A percentile compares a stretch with the other conserved stretches of the same genome.
Conservation (phyloP, 768 basidiomycete species). For the Nevesoporus exiguus region DNA sequence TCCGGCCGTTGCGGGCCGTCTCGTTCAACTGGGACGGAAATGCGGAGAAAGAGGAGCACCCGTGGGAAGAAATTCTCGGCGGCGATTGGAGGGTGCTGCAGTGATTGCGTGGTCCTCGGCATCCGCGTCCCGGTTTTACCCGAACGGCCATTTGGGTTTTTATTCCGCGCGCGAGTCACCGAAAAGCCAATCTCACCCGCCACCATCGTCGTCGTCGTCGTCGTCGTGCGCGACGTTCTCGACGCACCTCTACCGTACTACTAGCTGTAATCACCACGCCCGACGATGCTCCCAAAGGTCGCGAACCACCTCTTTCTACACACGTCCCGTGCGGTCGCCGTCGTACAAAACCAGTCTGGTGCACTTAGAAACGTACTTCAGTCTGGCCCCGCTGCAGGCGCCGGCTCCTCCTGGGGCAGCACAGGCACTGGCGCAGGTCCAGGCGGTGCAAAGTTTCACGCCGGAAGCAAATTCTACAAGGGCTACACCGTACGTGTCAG, state of each 20-base stretch:
- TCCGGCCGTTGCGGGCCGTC: conserved; percentile 21
- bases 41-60: conserved; percentile 12
- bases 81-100: conserved; percentile 31
- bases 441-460: conserved; percentile 68
- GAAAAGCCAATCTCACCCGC: no score
- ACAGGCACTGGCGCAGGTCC: conserved; percentile 54
- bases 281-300: conserved; percentile 83
- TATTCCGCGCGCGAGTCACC: conserved; percentile 4
- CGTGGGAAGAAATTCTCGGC: conserved; percentile 29
- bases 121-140: conserved; percentile 16
- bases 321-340: conserved; percentile 71
- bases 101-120: conserved; percentile 20
- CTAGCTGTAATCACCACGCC: conserved; percentile 4
- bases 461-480: conserved; percentile 68
- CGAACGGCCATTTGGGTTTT: conserved; percentile 19
- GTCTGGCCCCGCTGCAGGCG: conserved; percentile 42
- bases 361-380: conserved; percentile 78
- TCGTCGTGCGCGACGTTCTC: conserved; percentile 1
- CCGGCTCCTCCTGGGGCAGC: conserved; percentile 51
- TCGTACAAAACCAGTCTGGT: conserved; percentile 67
- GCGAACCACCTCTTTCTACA: conserved; percentile 75
- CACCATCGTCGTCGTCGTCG: neutral
- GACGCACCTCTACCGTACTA: neutral
- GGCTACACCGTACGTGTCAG: conserved; percentile 56
- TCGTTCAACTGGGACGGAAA: conserved; percentile 32